phyloP scores from a whole-genome alignment of 768 basidiomycete species.

The Coprinopsis strossmayeri region DNA sequence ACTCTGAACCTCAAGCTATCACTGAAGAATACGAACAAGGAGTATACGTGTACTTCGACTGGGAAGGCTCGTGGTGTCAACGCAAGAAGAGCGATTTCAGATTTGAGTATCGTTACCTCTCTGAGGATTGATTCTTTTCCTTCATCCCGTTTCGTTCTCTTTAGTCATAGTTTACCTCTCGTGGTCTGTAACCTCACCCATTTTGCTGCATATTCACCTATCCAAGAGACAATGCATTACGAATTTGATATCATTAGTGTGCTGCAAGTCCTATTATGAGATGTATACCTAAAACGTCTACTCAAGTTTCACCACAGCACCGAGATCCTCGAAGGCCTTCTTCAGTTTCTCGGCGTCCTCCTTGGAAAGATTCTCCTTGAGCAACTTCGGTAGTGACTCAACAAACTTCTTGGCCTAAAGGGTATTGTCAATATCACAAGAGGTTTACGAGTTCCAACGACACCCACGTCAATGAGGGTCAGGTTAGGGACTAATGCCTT shows the following conservation, averaged over 20 bases:
- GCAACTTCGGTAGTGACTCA: slow-evolving; percentile 84
- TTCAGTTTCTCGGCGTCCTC: slow-evolving; percentile 98
- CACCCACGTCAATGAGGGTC: slow-evolving; percentile 90
- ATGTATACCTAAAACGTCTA: slow-evolving; percentile 31
- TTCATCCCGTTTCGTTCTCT: slow-evolving; percentile 7
- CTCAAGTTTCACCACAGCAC: slow-evolving; percentile 82
- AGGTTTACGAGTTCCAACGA: background rate
- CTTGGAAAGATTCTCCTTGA: slow-evolving; percentile 94
- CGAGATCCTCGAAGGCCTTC: slow-evolving; percentile 82
- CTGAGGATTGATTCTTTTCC: slow-evolving; percentile 62
- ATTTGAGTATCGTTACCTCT: slow-evolving; percentile 92
- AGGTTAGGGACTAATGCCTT: slow-evolving; percentile 94
- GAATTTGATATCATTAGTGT: slow-evolving; percentile 8
- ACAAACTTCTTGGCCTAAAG: slow-evolving; percentile 98
- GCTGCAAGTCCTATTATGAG: slow-evolving; percentile 8
- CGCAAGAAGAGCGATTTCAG: slow-evolving; percentile 98
- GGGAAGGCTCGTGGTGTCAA: slow-evolving; percentile 99
- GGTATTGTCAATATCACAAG: slow-evolving; percentile 6
- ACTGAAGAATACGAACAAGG: slow-evolving; percentile 99
- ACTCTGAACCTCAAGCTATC: slow-evolving; percentile 96
- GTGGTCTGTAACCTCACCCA: too few species aligned
- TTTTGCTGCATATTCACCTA: slow-evolving; percentile 1
- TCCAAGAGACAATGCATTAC: slow-evolving; percentile 2
- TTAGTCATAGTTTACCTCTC: slow-evolving; percentile 9
- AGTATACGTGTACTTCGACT: slow-evolving; percentile 98